Percentiles rank a stretch among this genome's conserved stretches.
Evolutionary conservation across 2,329 filamentous ascomycete species (phyloP).

Genomic region (Colletotrichum lentis): DNA sequence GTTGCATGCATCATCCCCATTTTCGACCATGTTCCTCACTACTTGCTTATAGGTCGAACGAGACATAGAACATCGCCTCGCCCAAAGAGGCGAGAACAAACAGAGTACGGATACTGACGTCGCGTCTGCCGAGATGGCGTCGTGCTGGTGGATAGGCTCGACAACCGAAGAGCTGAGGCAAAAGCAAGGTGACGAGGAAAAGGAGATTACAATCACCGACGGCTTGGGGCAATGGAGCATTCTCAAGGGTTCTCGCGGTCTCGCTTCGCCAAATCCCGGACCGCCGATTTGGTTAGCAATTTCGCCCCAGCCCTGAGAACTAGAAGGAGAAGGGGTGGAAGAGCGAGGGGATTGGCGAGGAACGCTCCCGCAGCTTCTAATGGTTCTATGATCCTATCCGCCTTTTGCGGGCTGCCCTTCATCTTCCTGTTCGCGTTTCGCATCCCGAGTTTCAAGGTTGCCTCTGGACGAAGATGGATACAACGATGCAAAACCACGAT

Average conservation of each 20-base stretch:
- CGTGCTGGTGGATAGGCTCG: not conserved
- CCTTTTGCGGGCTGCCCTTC: not conserved
- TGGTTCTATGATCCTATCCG: constrained; percentile 5
- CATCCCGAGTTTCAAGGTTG: not conserved
- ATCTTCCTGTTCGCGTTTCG: not conserved
- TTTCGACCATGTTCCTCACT: not conserved
- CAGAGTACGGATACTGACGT: constrained; percentile 7
- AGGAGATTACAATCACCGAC: constrained; percentile 27
- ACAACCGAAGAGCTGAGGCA: constrained; percentile 14
- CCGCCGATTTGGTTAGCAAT: constrained; percentile 29
- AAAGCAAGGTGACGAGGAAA: constrained; percentile 19
- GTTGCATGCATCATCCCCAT: constrained; percentile 16
- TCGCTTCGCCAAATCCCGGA: constrained; percentile 28
- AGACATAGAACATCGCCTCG: constrained; percentile 1
- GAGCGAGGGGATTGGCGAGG: not conserved
- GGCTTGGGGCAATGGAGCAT: constrained; percentile 3
- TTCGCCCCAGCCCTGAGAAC: constrained; percentile 20
- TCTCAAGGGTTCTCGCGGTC: constrained; percentile 15
- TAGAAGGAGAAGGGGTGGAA: not conserved
- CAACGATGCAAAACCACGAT: not conserved
- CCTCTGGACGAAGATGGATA: not conserved
- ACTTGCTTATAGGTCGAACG: constrained; percentile 8
- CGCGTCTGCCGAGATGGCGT: not conserved
- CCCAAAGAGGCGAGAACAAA: not conserved
- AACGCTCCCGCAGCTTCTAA: constrained; percentile 16